Conservation (phyloP, 441 rosid species). For the Populus tomentosa region DNA sequence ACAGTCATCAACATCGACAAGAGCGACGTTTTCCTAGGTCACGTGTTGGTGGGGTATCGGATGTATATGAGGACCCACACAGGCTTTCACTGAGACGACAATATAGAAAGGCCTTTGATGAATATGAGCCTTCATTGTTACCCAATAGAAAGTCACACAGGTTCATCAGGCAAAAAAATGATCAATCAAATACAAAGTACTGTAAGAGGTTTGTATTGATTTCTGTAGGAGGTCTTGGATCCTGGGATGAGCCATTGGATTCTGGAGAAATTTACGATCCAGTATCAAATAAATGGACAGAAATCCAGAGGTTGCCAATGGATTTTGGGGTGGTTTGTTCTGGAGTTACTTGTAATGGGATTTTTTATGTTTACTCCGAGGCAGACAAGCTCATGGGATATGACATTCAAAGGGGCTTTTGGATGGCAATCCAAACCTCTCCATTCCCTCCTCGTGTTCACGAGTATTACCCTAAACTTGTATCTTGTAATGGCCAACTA, state of each 20-base stretch:
- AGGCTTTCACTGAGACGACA: constrained; percentile 78
- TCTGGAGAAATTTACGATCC: constrained; percentile 97
- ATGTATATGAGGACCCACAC: constrained; percentile 93
- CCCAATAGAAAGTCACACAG: constrained; percentile 45
- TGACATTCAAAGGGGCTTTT: constrained; percentile 86
- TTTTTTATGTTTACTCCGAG: constrained; percentile 88
- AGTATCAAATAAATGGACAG: constrained; percentile 73
- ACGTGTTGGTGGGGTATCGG: constrained; percentile 66
- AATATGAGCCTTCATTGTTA: constrained; percentile 35
- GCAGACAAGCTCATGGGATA: constrained; percentile 83
- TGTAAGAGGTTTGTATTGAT: constrained; percentile 63
- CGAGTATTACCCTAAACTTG: constrained; percentile 90
- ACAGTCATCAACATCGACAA: constrained; percentile 57
- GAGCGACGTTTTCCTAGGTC: constrained; percentile 68
- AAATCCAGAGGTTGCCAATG: constrained; percentile 73
- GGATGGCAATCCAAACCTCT: constrained; percentile 79
- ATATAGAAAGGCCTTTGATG: constrained; percentile 47
- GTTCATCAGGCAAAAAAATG: constrained; percentile 50
- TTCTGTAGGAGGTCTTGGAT: constrained; percentile 79
- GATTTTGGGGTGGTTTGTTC: constrained; percentile 74
- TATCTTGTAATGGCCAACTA: constrained; percentile 60
- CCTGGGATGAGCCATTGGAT: constrained; percentile 83
- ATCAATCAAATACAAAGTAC: constrained; percentile 35
- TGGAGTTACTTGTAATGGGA: constrained; percentile 75
- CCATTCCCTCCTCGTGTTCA: constrained; percentile 85